Base-by-base conservation (phyloP, 192 early-diverging fungal genomes). In the Gaertneriomyces sp. region DNA sequence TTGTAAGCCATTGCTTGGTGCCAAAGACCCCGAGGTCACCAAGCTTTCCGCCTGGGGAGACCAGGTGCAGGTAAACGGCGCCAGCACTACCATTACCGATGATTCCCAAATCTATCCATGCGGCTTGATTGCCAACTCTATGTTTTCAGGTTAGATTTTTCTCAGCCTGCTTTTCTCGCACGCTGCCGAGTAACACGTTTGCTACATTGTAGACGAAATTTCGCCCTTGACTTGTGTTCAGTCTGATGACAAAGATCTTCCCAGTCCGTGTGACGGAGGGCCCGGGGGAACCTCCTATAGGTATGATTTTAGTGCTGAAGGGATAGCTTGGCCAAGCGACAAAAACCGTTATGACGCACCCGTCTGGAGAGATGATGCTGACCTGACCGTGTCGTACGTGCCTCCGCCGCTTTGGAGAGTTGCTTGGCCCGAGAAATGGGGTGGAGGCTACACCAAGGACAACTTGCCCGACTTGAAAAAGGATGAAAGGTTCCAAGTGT, bases 111-210 rank as follows among this genome's bases (percentile, higher is more conserved):
- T 89, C 61, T 99, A 95, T 73, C 97, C 97, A 25, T 99, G 97
- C 69, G 97, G 97, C 0, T 82, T 98, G 54, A 96, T 99, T 76
- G 97, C 96, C 16, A 98, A 98, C 74, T 98, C 96, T 3, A 77
- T 94, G 57, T 99, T 99, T 74, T 95, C 94, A 74, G 93, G 93
- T 93, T 79, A 57, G 56, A 16, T 16, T 10, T 45, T 14, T 49
- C 39, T 25, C 19, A 17, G 0, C 44, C 44, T 72, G 72, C 53
- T 42, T 42, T 58, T 42, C 53, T 71, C 40, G 25, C 25, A 9
- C 42, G 4, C 0, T 9, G 7, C 42, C 4, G 25, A 6, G n/a
- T 47, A 45, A 14, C 45, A 87, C 4, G 81, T 93, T 93, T 69
- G 33, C 53, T 7, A 5, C 19, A 59, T 19, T 40, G 7, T 49